These are phyloP conservation scores for Lanmaoa pseudosensibilis DNA, from an alignment of 768 basidiomycete species.

Conservation along the genomic window DNA sequence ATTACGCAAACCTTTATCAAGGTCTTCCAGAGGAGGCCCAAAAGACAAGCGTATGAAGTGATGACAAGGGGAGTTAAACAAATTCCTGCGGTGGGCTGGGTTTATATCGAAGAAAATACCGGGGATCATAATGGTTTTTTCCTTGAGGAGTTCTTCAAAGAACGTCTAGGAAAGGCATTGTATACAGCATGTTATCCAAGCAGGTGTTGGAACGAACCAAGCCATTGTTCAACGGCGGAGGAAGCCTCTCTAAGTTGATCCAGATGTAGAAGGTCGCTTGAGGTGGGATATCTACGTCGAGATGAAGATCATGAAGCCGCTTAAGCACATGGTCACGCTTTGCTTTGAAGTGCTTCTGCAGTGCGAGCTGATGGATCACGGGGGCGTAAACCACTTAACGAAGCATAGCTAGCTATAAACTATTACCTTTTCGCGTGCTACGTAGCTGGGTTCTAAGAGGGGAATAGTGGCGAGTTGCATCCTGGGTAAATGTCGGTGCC, in stretches of 20 bases:
- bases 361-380: conserved; percentile 51
- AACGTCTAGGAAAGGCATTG: conserved; percentile 56
- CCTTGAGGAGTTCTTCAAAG: conserved; percentile 92
- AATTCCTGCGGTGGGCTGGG: conserved; percentile 79
- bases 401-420: neutral
- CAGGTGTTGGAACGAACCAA: conserved; percentile 47
- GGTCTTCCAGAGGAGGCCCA: conserved; percentile 75
- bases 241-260: conserved; percentile 81
- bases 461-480: conserved; percentile 88
- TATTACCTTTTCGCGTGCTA: conserved; percentile 63
- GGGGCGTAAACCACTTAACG: neutral
- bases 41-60: conserved; percentile 88
- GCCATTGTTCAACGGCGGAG: conserved; percentile 84
- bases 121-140: conserved; percentile 87
- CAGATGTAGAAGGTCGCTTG: conserved; percentile 92
- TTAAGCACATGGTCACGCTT: conserved; percentile 89
- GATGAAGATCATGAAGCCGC: conserved; percentile 74
- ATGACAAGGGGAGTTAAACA: conserved; percentile 89
- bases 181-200: neutral
- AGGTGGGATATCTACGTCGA: conserved; percentile 77
- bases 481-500: conserved; percentile 34
- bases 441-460: conserved; percentile 71
- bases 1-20: conserved; percentile 62
- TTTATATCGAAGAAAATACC: conserved; percentile 87
- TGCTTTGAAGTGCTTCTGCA: conserved; percentile 86